Conservation (phyloP, 495 filamentous ascomycete genomes). For the Darksidea phi region DNA sequence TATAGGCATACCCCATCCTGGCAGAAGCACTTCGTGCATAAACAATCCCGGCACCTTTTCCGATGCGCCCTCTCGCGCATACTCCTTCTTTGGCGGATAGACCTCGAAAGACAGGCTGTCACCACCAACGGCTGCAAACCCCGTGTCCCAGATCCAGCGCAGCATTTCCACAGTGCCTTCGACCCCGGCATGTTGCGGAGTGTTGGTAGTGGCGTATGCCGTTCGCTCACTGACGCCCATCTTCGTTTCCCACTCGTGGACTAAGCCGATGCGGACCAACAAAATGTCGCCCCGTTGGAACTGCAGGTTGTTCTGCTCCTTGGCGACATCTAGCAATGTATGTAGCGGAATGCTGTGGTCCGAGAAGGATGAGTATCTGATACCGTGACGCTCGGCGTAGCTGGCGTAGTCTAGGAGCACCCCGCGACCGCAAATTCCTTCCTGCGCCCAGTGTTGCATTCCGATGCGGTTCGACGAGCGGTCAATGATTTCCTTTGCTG, state of each 20-base stretch:
- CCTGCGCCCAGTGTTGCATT: slow-evolving; percentile 30
- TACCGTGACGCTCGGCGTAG: slow-evolving; percentile 21
- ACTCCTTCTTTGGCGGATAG: slow-evolving; percentile 23
- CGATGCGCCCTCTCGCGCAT: too few species aligned
- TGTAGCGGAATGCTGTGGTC: too few species aligned
- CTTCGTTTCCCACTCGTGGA: too few species aligned
- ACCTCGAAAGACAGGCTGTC: slow-evolving; percentile 31
- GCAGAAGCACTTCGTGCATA: slow-evolving; percentile 30
- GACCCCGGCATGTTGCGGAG: slow-evolving; percentile 16
- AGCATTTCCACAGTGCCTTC: slow-evolving; percentile 24
- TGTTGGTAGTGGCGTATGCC: slow-evolving; percentile 1
- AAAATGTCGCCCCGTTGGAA: slow-evolving; percentile 33
- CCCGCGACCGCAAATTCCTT: slow-evolving; percentile 31
- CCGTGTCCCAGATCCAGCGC: slow-evolving; percentile 30
- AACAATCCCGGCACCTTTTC: too few species aligned
- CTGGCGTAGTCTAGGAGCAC: slow-evolving; percentile 32
- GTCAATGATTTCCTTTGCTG: slow-evolving; percentile 24
- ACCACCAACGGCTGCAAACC: slow-evolving; percentile 31
- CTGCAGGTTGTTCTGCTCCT: slow-evolving; percentile 23
- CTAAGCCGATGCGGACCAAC: slow-evolving; percentile 24
- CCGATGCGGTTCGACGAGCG: slow-evolving; percentile 17
- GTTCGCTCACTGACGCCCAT: too few species aligned
- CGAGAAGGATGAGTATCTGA: too few species aligned
- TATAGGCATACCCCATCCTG: slow-evolving; percentile 33
- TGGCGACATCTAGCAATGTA: too few species aligned